These are phyloP conservation scores for Solanum piurae DNA, from an alignment of 257 asterid species.

Conservation along the genomic window DNA sequence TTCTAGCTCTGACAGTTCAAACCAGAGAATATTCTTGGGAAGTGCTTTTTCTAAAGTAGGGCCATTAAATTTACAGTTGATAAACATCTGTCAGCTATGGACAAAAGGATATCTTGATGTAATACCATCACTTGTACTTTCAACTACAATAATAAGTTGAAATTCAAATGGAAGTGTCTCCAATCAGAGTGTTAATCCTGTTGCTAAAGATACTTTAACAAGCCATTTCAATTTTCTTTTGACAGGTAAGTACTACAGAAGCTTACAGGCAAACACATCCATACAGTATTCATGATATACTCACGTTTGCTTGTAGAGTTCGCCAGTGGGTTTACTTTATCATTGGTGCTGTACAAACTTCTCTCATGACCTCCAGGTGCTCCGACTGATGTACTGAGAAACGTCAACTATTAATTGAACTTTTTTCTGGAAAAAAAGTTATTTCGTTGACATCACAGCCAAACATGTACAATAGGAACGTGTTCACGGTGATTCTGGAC, in stretches of 20 bases:
- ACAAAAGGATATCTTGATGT: background rate
- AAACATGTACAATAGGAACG: background rate
- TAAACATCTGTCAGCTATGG: background rate
- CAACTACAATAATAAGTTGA: background rate
- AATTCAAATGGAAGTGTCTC: background rate
- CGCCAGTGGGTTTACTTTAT: conserved; percentile 12
- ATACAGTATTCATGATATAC: conserved; percentile 1
- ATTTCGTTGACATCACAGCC: background rate
- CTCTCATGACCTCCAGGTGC: conserved; percentile 24
- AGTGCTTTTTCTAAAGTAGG: background rate
- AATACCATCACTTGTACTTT: background rate
- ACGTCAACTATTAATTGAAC: background rate
- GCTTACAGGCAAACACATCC: background rate
- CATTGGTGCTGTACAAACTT: conserved; percentile 19
- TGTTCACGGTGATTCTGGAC: background rate
- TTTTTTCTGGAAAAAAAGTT: background rate
- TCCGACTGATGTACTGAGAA: conserved; percentile 19
- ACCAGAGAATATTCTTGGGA: background rate
- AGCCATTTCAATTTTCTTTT: background rate
- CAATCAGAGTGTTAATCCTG: background rate
- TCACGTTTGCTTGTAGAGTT: conserved; percentile 8
- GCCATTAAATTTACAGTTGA: background rate
- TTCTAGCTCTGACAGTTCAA: background rate
- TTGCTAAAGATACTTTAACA: background rate
- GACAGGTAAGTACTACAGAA: background rate